Conservation (phyloP, 2,329 filamentous ascomycete genomes). For the Hysterium pulicare region DNA sequence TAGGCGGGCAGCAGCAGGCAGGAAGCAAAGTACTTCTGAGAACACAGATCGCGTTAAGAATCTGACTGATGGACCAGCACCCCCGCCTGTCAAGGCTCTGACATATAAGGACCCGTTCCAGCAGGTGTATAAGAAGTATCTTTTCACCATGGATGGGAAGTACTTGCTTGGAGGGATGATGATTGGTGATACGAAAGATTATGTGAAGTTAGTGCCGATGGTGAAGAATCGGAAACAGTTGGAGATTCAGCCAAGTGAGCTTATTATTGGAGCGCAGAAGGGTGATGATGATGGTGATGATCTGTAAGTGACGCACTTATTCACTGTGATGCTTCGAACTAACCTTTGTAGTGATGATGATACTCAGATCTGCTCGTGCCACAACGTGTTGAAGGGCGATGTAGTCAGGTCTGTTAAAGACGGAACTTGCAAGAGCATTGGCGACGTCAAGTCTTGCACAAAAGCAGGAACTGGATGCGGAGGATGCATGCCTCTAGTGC, state of each 20-base stretch:
- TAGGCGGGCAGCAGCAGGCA: constrained; percentile 48
- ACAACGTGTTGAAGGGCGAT: constrained; percentile 87
- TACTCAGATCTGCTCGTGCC: constrained; percentile 87
- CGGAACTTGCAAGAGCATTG: constrained; percentile 75
- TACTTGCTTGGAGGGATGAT: constrained; percentile 95
- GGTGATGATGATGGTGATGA: constrained; percentile 75
- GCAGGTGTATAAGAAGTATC: constrained; percentile 88
- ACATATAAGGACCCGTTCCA: constrained; percentile 88
- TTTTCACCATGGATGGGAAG: constrained; percentile 86
- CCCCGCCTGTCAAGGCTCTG: constrained; percentile 70
- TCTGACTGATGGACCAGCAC: constrained; percentile 53
- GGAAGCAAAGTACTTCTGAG: constrained; percentile 41
- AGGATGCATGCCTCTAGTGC: constrained; percentile 84
- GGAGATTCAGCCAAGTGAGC: constrained; percentile 73
- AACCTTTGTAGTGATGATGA: constrained; percentile 59
- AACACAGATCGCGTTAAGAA: constrained; percentile 47
- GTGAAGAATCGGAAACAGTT: constrained; percentile 79
- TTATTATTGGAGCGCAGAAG: constrained; percentile 76
- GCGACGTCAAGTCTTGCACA: constrained; percentile 82
- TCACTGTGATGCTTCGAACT: constrained; percentile 5
- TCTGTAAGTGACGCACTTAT: constrained; percentile 46
- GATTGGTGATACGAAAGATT: constrained; percentile 90
- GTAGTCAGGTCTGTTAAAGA: constrained; percentile 69
- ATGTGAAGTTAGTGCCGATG: constrained; percentile 82
- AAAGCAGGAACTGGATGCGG: constrained; percentile 90